Evolutionary conservation across 306 rosid genomes (phyloP).

Genomic region (Elaeagnus macrophylla): DNA sequence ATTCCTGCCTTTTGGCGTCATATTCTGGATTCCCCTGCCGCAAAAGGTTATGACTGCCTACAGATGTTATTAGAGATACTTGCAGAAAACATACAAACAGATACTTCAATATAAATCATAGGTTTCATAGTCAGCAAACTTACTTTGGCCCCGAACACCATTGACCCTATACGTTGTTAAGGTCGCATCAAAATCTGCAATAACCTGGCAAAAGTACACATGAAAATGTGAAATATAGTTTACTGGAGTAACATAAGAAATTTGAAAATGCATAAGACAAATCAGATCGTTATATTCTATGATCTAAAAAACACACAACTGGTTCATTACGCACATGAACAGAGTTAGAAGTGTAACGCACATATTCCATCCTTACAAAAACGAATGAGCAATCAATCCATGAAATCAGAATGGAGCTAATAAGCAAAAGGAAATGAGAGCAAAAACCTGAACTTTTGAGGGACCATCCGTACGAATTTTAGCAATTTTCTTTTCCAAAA

Average conservation of each 20-base stretch:
- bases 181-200: conserved; percentile 92
- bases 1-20: conserved; percentile 57
- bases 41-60: conserved; percentile 84
- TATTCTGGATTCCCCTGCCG: conserved; percentile 69
- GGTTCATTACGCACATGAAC: no score
- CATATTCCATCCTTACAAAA: no score
- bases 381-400: no score
- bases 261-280: no score
- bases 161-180: conserved; percentile 60
- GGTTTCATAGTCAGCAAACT: conserved; percentile 15
- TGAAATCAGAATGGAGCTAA: neutral
- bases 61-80: conserved; percentile 21
- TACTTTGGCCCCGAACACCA: conserved; percentile 77
- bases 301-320: no score
- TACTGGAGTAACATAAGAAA: no score
- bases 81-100: conserved; percentile 1
- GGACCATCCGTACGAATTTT: conserved; percentile 56
- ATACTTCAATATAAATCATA: neutral
- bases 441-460: conserved; percentile 51
- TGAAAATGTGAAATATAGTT: neutral
- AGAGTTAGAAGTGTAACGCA: no score
- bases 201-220: conserved; percentile 32
- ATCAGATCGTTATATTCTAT: no score
- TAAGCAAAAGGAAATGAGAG: neutral
- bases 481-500: conserved; percentile 32